phyloP scores from a whole-genome alignment of 2,329 filamentous ascomycete species.

The Xylaria arbuscula region DNA sequence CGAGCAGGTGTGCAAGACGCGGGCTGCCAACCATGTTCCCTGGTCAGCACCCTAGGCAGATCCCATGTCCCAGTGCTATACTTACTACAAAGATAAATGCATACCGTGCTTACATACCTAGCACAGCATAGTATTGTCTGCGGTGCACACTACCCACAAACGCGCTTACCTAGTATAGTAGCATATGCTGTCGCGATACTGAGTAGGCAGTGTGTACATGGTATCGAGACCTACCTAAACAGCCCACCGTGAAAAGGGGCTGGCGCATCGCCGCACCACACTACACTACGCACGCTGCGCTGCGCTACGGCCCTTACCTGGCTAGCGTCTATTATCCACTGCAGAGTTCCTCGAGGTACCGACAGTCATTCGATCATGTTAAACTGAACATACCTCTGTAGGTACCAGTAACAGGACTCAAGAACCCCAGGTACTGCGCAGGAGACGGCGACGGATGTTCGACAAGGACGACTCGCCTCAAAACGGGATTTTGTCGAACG shows the following conservation, averaged over 20 bases:
- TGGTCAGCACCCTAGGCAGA: slow-evolving; percentile 5
- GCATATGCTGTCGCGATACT: background rate
- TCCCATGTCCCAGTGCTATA: background rate
- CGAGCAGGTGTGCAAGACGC: slow-evolving; percentile 12
- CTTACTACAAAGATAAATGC: background rate
- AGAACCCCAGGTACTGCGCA: background rate
- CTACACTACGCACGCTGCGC: background rate
- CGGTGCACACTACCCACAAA: background rate
- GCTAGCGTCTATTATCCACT: background rate
- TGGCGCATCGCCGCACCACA: background rate
- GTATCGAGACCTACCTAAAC: background rate
- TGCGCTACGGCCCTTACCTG: background rate
- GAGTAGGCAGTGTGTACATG: background rate
- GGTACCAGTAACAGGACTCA: background rate
- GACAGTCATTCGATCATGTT: background rate
- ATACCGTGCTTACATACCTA: too few species aligned
- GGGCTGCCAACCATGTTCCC: slow-evolving; percentile 25
- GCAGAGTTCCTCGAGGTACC: background rate
- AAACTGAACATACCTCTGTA: background rate
- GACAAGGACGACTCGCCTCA: slow-evolving; percentile 15
- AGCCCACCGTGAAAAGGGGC: slow-evolving; percentile 20
- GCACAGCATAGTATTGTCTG: background rate
- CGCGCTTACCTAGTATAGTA: background rate
- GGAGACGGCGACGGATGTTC: background rate
- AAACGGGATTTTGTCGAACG: slow-evolving; percentile 21